Evolutionary conservation across 2,329 filamentous ascomycete genomes (phyloP), one percentile per base, ranked within the genome.

Genomic region (Penicillium sclerotigenum): DNA sequence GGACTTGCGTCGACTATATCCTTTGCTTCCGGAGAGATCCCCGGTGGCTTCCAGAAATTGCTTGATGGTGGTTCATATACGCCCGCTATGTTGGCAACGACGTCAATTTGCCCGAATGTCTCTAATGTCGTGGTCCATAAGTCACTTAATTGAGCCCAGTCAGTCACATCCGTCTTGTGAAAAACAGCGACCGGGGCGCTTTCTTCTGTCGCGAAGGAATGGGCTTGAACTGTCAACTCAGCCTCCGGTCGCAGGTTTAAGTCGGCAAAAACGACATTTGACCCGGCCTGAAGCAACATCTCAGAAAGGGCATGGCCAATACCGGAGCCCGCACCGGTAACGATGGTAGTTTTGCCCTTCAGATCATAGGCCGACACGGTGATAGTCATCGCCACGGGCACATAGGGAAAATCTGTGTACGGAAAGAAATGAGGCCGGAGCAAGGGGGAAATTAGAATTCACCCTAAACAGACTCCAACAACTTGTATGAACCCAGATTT

Each of bases 71-170:
- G 62, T 34, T 68, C 64, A 41, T 59, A 54, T 7, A 54, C 34
- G 3, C 34, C 52, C 14, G 52, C 52, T 18, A 38, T 33, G 28
- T 54, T 54, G 57, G 59, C 52, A 6, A 65, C 18, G 14, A 64
- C 38, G 40, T 67, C 54, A 24, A 66, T 45, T 7, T 51, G 41
- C 10, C 61, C 63, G 26, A 65, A 66, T 1, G 47, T 54, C 46
- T 56, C 41, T 10, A 68, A 24, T 1, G 63, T 31, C 5, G 34
- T 34, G 1, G 52, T 29, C 37, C 52, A 64, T 22, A 49, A 60
- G 2, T 63, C 67, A 11, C 48, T 54, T 9, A 73, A 67, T 0
- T 73, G 70, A 59, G 41, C 60, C 40, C 71, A 71, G 14, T 59
- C 48, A 1, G 58, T 61, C 26, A 60, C 43, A 52, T 69, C 54